Conservation (phyloP, 306 rosid species). For the Cucumis hystrix region DNA sequence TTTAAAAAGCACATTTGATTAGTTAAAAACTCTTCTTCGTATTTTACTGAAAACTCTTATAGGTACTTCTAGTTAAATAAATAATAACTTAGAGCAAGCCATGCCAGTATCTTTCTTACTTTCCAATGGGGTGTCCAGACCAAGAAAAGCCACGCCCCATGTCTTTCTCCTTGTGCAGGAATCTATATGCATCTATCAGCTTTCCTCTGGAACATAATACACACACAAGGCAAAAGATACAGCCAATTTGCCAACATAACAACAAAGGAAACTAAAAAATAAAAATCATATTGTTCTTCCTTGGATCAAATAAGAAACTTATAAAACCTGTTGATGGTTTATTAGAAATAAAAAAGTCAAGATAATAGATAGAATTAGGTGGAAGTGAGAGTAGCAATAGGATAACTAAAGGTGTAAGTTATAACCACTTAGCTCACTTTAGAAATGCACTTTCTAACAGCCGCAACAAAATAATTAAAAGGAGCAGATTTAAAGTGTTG, state of each 20-base stretch:
- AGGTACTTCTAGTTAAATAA: background rate
- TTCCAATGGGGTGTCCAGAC: constrained; percentile 93
- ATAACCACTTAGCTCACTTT: background rate
- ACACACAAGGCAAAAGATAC: constrained; percentile 7
- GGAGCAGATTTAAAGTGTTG: background rate
- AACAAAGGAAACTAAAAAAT: background rate
- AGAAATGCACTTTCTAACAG: background rate
- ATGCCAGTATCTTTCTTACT: constrained; percentile 33
- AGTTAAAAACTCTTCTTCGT: background rate
- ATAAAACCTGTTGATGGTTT: background rate
- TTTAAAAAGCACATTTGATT: background rate
- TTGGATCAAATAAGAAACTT: background rate
- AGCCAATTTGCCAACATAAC: background rate
- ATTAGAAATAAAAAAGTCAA: background rate
- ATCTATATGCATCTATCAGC: constrained; percentile 85
- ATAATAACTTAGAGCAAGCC: background rate
- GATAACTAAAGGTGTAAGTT: background rate
- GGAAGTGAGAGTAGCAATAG: background rate
- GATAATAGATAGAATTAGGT: background rate
- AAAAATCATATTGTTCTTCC: background rate
- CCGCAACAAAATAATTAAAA: background rate
- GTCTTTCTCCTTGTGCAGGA: constrained; percentile 67
- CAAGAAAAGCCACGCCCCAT: constrained; percentile 88
- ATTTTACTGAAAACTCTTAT: background rate
- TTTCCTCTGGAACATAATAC: constrained; percentile 57